phyloP scores from a whole-genome alignment of 176 grass and related monocot species.

The Lolium rigidum region DNA sequence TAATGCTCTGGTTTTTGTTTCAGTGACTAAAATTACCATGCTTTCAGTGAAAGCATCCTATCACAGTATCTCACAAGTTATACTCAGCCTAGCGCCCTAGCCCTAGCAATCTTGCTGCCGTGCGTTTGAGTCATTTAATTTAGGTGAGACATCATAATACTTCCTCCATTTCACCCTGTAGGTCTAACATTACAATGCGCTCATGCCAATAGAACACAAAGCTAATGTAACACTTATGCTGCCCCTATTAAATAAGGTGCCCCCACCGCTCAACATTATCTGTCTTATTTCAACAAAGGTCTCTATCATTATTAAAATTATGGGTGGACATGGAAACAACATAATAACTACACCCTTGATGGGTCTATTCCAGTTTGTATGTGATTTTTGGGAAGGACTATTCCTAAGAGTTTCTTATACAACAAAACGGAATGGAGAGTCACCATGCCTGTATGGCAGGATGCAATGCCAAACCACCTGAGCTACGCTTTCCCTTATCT shows the following conservation, averaged over 20 bases:
- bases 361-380: neutral
- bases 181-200: neutral
- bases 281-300: neutral
- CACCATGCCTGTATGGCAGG: conserved; percentile 5
- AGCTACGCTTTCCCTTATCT: neutral
- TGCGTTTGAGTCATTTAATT: conserved; percentile 14
- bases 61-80: neutral
- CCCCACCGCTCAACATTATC: neutral
- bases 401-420: conserved; percentile 14
- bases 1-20: conserved; percentile 1
- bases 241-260: neutral
- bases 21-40: neutral
- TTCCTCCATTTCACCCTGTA: conserved; percentile 17
- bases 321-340: neutral
- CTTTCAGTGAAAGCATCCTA: neutral
- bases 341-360: neutral
- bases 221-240: conserved; percentile 2
- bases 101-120: neutral
- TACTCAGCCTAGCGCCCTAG: neutral
- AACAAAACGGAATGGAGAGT: neutral
- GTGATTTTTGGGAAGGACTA: neutral
- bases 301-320: conserved; percentile 1
- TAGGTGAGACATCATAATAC: conserved; percentile 19
- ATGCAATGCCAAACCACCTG: conserved; percentile 6
- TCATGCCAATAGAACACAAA: neutral